Evolutionary conservation across 331 rosid genomes (phyloP), one percentile per base, ranked within the genome.

Genomic region (Pyrus hybrid): DNA sequence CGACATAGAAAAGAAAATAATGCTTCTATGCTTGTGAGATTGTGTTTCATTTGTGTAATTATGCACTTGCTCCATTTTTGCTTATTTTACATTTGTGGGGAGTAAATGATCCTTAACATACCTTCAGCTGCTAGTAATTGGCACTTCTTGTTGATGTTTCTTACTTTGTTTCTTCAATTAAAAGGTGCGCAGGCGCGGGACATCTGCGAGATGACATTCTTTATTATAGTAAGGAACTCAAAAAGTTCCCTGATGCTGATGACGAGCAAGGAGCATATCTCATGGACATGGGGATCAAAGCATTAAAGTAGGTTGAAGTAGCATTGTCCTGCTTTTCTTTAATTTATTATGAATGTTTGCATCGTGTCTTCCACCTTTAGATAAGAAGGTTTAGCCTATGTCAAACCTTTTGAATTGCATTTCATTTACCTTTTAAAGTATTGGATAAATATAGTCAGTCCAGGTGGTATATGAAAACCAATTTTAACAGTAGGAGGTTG

Each of bases 131-230:
- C 18, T 78, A 63, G 41, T 51, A 26, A 4, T 45, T 32, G 53
- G 54, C 56, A 17, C 18, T 66, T 45, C 20, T 69, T 7, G 3
- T 13, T 72, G 9, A 62, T 7, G 76, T 35, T 56, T 62, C 82
- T 88, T 68, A 82, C 71, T 13, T 72, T 66, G 56, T 73, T 75
- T 43, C 63, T 78, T 82, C 70, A 68, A 63, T 75, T 71, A 66
- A 80, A 61, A 91, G 97, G 87, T 91, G 95, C 79, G 90, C 84
- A 63, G 95, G 97, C 0, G 95, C 97, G 33, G 97, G 97, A 77
- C 84, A 91, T 83, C 72, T 91, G 32, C 84, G 90, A 63, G 94
- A 87, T 71, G 97, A 91, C 75, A 89, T 91, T 78, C 88, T 86
- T 60, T 74, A 86, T 81, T 89, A 89, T 84, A 80, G 85, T 49